A percentile compares a stretch with the other conserved stretches of the same genome.
Evolutionary conservation across 2,329 filamentous ascomycete species (phyloP).

Genomic region (Chrysosporium queenslandicum): DNA sequence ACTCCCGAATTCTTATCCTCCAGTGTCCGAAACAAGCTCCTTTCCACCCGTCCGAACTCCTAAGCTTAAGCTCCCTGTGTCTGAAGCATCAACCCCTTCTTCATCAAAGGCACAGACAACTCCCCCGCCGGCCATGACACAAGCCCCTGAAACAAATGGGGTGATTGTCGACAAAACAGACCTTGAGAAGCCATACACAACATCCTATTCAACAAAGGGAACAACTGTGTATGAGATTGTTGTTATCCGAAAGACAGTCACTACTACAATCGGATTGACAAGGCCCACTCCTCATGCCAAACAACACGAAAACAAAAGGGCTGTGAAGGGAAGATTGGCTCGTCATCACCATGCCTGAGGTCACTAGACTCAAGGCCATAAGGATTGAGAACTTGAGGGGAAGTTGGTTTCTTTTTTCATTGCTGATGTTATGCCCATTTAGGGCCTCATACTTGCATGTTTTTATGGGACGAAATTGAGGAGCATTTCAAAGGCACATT

Average conservation of each 20-base stretch:
- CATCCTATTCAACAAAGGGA: constrained; percentile 14
- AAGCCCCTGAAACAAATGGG: background rate
- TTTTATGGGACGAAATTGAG: background rate
- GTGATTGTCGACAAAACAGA: background rate
- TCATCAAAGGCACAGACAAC: background rate
- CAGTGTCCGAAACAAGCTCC: background rate
- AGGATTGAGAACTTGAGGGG: too few relatives aligned
- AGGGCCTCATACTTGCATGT: background rate
- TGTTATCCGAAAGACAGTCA: constrained; percentile 13
- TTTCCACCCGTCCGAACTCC: background rate
- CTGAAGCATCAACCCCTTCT: background rate
- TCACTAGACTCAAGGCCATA: background rate
- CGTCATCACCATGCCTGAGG: background rate
- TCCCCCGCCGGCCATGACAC: background rate
- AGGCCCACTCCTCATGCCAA: background rate
- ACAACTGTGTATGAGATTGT: constrained; percentile 15
- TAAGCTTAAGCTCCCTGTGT: background rate
- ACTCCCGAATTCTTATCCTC: background rate
- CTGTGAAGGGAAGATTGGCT: background rate
- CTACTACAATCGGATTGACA: constrained; percentile 2
- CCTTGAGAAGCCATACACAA: constrained; percentile 7
- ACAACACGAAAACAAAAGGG: background rate
- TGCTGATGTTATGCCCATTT: constrained; percentile 1
- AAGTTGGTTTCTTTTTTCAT: background rate
- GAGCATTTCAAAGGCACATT: background rate